These are phyloP conservation scores for Leccinum sublutescens DNA, from an alignment of 768 basidiomycete species.

Conservation along the genomic window DNA sequence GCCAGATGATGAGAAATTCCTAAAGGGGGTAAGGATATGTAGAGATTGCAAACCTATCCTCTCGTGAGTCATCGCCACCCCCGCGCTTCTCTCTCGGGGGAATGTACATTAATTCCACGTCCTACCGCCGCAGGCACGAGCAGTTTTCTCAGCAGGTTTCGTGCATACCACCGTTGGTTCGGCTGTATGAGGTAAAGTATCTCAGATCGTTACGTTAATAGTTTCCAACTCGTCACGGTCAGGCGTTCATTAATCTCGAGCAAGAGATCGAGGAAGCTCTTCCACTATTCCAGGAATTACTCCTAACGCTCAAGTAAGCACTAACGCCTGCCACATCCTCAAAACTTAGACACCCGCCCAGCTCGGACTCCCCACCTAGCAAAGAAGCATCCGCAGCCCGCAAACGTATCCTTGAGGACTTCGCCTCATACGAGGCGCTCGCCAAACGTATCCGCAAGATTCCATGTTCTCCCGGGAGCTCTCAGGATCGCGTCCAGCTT, in stretches of 20 bases:
- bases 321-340: slow-evolving; percentile 10
- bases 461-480: slow-evolving; percentile 63
- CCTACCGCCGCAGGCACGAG: slow-evolving; percentile 52
- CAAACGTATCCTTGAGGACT: slow-evolving; percentile 80
- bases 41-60: slow-evolving; percentile 77
- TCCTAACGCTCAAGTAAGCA: slow-evolving; percentile 63
- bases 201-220: background rate
- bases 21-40: slow-evolving; percentile 89
- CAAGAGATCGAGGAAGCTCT: slow-evolving; percentile 86
- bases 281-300: slow-evolving; percentile 85
- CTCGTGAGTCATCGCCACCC: slow-evolving; percentile 53
- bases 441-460: slow-evolving; percentile 81
- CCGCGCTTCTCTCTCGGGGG: background rate
- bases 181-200: slow-evolving; percentile 63
- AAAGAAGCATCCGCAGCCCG: slow-evolving; percentile 69
- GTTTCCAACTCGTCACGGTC: slow-evolving; percentile 2
- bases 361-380: slow-evolving; percentile 51
- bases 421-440: slow-evolving; percentile 85
- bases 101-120: background rate
- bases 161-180: slow-evolving; percentile 58
- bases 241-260: slow-evolving; percentile 76
- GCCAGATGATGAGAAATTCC: slow-evolving; percentile 75
- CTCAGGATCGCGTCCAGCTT: slow-evolving; percentile 80
- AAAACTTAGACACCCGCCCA: slow-evolving; percentile 4
- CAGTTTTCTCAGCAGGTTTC: slow-evolving; percentile 70